These are phyloP conservation scores for Ogataea parapolymorpha DNA, from an alignment of 805 yeast genomes.

Conservation along the genomic window DNA sequence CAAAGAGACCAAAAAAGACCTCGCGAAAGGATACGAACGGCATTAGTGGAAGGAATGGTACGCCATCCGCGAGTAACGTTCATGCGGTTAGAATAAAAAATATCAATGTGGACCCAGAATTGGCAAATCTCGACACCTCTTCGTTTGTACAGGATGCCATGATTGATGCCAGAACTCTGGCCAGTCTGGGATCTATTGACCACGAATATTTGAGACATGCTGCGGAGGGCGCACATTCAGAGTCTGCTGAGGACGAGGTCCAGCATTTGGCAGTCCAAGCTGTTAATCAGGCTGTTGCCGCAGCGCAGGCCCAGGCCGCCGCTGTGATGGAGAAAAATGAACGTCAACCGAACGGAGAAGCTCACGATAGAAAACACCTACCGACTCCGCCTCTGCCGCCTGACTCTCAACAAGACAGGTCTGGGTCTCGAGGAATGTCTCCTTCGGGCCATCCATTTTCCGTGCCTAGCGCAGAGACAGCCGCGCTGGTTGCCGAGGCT, in stretches of 20 bases:
- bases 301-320: slow-evolving; percentile 22
- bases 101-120: slow-evolving; percentile 54
- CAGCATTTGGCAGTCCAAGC: slow-evolving; percentile 33
- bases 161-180: slow-evolving; percentile 62
- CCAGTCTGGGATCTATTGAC: slow-evolving; percentile 38
- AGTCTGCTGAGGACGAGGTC: slow-evolving; percentile 27
- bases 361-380: slow-evolving; percentile 8
- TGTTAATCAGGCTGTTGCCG: slow-evolving; percentile 24
- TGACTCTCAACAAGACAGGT: slow-evolving; percentile 7
- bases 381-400: slow-evolving; percentile 14
- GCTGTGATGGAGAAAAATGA: slow-evolving; percentile 26
- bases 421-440: slow-evolving; percentile 3
- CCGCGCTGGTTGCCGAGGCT: slow-evolving; percentile 41
- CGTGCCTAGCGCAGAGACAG: slow-evolving; percentile 31
- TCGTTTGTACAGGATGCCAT: slow-evolving; percentile 66
- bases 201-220: slow-evolving; percentile 31
- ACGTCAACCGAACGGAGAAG: slow-evolving; percentile 23
- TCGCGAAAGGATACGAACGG: slow-evolving; percentile 9
- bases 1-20: slow-evolving; percentile 12
- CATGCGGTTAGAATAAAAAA: slow-evolving; percentile 9
- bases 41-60: neutral
- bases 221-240: slow-evolving; percentile 20
- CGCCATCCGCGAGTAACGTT: neutral
- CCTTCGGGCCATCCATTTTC: slow-evolving; percentile 8
- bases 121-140: slow-evolving; percentile 45